Base-by-base conservation (phyloP, 1,139 yeast species). In the Candida anutae region DNA sequence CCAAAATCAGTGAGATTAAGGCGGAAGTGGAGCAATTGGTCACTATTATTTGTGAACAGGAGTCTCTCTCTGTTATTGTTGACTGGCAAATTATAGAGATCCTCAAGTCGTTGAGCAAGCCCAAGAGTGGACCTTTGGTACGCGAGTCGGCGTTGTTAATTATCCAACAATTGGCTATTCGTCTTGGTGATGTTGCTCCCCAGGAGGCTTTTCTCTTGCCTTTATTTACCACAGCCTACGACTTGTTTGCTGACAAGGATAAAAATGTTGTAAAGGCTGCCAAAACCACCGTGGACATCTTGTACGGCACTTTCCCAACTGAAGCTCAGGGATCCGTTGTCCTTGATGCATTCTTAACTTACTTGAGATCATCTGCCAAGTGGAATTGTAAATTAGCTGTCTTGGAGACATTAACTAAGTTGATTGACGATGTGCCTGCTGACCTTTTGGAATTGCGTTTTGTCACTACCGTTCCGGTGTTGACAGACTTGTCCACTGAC, bases 351-450 rank as follows among this genome's bases (percentile, higher is more conserved):
- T 51, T 84, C 16, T 56, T 83, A 39, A 52, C 48, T 11, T 87
- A 82, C 50, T 67, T 90, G 44, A 65, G 69, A 35, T 76, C 88
- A 2, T 77, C 95, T 28, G 94, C 95, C 30, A 90, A 88, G 58
- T 88, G 97, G 95, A 93, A 84, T 55, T 71, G 87, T 28, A 88
- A 90, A 56, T 48, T 84, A 29, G 94, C 82, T 12, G 93, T 93
- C 31, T 67, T 90, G 46, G 74, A 71, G 38, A 50, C 77, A 5
- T 60, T 87, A 31, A 94, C 85, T 48, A 77, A 69, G 48, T 67
- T 88, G 32, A 68, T 83, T 34, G 84, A 75, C 34, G 87, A 82
- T 27, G 78, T 82, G 26, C 94, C 96, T 30, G 75, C 81, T 24
- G 97, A 90, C 58, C 66, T 84, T 43, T 62, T 90, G 45, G 96